Conservation (phyloP, 495 filamentous ascomycete species). For the Glonium stellatum region DNA sequence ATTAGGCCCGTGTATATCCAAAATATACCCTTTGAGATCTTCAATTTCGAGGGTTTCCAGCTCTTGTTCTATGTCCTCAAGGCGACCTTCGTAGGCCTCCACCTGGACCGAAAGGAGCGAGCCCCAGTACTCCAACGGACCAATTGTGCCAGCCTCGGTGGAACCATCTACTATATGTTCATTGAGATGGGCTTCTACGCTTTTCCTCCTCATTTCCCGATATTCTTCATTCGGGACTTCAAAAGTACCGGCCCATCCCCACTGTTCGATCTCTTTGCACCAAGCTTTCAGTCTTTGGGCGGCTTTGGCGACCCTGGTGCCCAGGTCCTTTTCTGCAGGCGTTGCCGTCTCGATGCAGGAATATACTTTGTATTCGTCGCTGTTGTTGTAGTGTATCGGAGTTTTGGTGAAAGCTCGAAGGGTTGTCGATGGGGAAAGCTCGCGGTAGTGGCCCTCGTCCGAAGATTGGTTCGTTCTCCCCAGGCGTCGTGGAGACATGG, state of each 20-base stretch:
- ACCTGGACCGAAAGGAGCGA: constrained; percentile 58
- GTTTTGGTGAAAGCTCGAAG: constrained; percentile 31
- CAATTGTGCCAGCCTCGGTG: constrained; percentile 2
- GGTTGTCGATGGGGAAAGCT: constrained; percentile 34
- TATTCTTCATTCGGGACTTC: constrained; percentile 33
- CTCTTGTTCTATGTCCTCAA: constrained; percentile 69
- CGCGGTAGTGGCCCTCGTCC: constrained; percentile 26
- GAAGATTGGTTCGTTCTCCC: constrained; percentile 10
- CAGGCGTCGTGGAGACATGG: constrained; percentile 21
- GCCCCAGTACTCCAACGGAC: constrained; percentile 52
- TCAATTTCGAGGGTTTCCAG: constrained; percentile 79
- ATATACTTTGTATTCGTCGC: constrained; percentile 27
- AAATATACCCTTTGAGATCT: constrained; percentile 81
- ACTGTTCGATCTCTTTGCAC: constrained; percentile 66
- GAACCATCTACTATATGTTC: constrained; percentile 12
- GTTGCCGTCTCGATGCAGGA: constrained; percentile 31
- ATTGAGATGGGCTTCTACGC: constrained; percentile 15
- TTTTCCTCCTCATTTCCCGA: constrained; percentile 35
- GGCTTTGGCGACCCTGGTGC: constrained; percentile 64
- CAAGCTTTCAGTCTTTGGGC: constrained; percentile 68
- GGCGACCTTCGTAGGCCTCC: constrained; percentile 58
- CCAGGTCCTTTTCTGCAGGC: constrained; percentile 39
- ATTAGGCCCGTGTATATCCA: constrained; percentile 64
- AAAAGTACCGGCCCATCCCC: constrained; percentile 61
- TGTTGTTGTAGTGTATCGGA: constrained; percentile 18